Percentiles rank a stretch among this genome's conserved stretches.
Conservation (phyloP, 345 rosid genomes). For the Cardamine occulta region DNA sequence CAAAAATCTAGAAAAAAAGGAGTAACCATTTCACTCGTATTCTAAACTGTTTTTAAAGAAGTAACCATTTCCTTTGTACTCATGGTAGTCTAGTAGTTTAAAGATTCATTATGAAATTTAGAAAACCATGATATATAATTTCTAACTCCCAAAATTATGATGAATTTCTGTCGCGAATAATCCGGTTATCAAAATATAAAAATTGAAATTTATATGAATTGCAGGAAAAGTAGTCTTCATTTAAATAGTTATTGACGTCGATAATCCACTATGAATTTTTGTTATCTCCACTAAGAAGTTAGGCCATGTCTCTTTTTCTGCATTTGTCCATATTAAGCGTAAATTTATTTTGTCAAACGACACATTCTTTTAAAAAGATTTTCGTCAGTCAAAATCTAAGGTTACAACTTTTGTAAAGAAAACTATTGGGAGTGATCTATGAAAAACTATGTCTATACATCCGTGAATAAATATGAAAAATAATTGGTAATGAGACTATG, state of each 20-base stretch:
- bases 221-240: not conserved
- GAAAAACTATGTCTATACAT: not conserved
- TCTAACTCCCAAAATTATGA: not conserved
- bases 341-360: not conserved
- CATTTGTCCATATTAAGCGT: slow-evolving; percentile 10
- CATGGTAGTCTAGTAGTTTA: not conserved
- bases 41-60: too few species aligned
- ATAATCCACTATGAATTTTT: not conserved
- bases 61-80: not conserved
- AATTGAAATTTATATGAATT: not conserved
- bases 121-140: not conserved
- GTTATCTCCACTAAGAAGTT: slow-evolving; percentile 25
- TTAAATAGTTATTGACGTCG: slow-evolving; percentile 5
- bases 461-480: not conserved
- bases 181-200: not conserved
- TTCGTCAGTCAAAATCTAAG: not conserved
- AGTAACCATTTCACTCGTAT: too few species aligned
- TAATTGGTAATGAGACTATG: not conserved
- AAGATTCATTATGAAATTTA: not conserved
- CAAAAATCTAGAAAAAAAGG: too few species aligned
- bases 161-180: not conserved
- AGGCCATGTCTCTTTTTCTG: slow-evolving; percentile 18
- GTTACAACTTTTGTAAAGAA: not conserved
- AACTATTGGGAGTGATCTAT: not conserved
- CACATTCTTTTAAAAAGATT: not conserved